A percentile compares a stretch with the other conserved stretches of the same genome.
Evolutionary conservation across 345 rosid genomes (phyloP).

Genomic region (Ceriops decandra): DNA sequence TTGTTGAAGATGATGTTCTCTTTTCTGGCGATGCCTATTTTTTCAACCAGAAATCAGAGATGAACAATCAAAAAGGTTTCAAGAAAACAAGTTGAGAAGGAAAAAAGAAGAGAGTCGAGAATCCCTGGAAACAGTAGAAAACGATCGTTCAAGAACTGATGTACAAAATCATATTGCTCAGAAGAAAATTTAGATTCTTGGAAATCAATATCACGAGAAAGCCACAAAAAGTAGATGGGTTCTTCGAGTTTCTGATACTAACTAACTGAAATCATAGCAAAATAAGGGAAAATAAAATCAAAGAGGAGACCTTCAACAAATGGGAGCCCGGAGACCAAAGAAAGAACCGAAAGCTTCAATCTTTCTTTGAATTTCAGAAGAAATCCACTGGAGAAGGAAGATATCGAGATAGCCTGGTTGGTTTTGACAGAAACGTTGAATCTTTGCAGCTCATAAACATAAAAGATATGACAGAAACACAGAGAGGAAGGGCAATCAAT

Average conservation of each 20-base stretch:
- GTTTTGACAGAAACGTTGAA: background rate
- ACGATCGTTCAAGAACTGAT: no score
- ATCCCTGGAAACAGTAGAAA: no score
- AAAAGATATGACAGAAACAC: background rate
- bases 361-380: background rate
- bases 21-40: background rate
- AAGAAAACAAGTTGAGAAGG: background rate
- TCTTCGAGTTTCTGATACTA: no score
- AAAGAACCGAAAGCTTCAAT: background rate
- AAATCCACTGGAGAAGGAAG: background rate
- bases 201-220: no score
- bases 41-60: constrained; percentile 1
- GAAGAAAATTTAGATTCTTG: no score
- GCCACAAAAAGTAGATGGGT: no score
- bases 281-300: background rate
- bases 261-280: background rate
- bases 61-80: background rate
- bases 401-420: background rate
- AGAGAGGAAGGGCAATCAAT: constrained; percentile 7
- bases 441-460: constrained; percentile 4
- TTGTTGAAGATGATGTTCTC: background rate
- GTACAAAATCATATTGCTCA: no score
- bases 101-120: no score
- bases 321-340: constrained; percentile 1
- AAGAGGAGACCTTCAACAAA: background rate